These are phyloP conservation scores for Tanacetum coccineum DNA, from an alignment of 129 eudicot genomes.

Conservation along the genomic window DNA sequence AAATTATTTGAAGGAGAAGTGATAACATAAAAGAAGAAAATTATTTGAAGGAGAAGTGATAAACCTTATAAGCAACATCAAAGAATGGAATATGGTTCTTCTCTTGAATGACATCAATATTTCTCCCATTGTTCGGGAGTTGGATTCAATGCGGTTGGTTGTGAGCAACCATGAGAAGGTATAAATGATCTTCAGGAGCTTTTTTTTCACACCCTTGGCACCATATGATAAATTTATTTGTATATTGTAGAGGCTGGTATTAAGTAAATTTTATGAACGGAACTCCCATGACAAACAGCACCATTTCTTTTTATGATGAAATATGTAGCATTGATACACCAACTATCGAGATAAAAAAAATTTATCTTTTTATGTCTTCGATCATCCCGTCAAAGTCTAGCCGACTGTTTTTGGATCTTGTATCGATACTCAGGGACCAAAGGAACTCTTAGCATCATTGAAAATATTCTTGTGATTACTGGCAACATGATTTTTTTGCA, in stretches of 20 bases:
- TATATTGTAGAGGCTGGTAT: conserved; percentile 7
- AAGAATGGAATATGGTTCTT: conserved; percentile 88
- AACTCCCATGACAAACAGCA: too few species aligned
- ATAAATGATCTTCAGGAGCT: conserved; percentile 88
- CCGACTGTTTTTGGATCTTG: conserved; percentile 98
- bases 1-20: too few species aligned
- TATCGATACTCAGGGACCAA: conserved; percentile 99
- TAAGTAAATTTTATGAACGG: background rate
- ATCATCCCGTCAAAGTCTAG: conserved; percentile 97
- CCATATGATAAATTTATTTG: background rate
- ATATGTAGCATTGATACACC: background rate
- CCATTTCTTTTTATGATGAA: background rate
- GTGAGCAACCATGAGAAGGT: conserved; percentile 98
- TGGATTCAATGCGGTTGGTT: conserved; percentile 98
- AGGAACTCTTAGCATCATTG: conserved; percentile 94
- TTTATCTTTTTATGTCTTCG: conserved; percentile 85
- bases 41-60: background rate
- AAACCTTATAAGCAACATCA: conserved; percentile 98
- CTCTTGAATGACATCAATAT: conserved; percentile 89
- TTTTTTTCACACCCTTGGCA: too few species aligned
- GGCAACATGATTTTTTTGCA: conserved; percentile 27
- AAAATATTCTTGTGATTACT: conserved; percentile 98
- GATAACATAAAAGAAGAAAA: background rate
- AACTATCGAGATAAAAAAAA: background rate
- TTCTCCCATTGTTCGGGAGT: conserved; percentile 86